Base-by-base conservation (phyloP, 371 early-diverging fungal genomes). In the Mucor saturninus region DNA sequence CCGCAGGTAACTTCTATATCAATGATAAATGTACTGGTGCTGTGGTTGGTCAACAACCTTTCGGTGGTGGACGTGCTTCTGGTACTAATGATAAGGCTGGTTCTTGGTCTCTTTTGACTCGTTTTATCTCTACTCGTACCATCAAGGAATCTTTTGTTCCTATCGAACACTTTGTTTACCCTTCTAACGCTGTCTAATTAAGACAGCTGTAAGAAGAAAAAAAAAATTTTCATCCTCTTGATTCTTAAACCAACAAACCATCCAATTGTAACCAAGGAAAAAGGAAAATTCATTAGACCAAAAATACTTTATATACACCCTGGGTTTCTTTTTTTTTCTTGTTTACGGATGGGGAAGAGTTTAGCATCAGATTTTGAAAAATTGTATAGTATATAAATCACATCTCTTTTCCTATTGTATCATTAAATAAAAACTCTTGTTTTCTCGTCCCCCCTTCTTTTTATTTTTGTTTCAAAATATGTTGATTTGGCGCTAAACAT, bases 51-150 rank as follows among this genome's bases (percentile, higher is more conserved):
- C 98, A 98, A 78, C 98, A 98, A 82, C 95, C 98, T 57, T 97
- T 98, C 75, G 99, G 99, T 64, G 98, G 99, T 68, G 90, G 88
- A 64, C 89, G 96, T 67, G 92, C 87, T 37, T 95, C 96, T 9
- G 98, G 99, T 61, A 98, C 99, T 31, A 98, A 98, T 77, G 99
- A 98, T 77, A 98, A 98, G 89, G 98, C 98, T 29, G 99, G 99
- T 57, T 85, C 84, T 74, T 83, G 68, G 60, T 74, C 78, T 50
- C 64, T 83, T 52, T 62, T 80, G 54, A 65, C 69, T 54, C 91
- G 98, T 68, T 98, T 97, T 83, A 90, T 96, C 32, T 95, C 95
- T 29, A 91, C 95, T 14, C 93, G 99, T 67, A 86, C 95, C 31
- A 94, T 98, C 86, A 98, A 98, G 89, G 99, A 98, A 80, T 89